Percentiles rank a stretch among this genome's conserved stretches.
Evolutionary conservation across 1,284 basidiomycete genomes (phyloP).

Genomic region (Cutaneotrichosporon spelunceum): DNA sequence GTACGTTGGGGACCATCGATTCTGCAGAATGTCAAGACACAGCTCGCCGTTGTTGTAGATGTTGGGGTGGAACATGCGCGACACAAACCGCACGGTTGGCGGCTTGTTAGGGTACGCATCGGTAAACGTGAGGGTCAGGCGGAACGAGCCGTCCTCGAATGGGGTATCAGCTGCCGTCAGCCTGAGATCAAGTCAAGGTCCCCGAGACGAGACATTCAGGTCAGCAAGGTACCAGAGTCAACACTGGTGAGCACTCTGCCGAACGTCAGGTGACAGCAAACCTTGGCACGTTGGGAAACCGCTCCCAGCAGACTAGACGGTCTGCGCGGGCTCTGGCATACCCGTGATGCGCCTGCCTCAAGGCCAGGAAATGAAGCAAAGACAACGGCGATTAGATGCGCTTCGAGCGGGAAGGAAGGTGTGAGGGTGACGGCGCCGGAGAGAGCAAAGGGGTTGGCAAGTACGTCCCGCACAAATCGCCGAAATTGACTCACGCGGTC

Average conservation of each 20-base stretch:
- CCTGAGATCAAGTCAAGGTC: background rate
- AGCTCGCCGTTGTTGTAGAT: conserved; percentile 98
- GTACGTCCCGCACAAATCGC: background rate
- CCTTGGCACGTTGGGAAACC: background rate
- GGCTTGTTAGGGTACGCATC: conserved; percentile 98
- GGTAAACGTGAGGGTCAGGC: conserved; percentile 89
- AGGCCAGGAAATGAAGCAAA: conserved; percentile 2
- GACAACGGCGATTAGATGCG: too few relatives aligned
- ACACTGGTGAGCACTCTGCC: conserved; percentile 3
- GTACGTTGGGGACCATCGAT: conserved; percentile 96
- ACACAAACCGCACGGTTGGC: conserved; percentile 93
- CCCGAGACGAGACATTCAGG: background rate
- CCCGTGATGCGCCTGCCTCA: conserved; percentile 5
- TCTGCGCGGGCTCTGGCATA: too few relatives aligned
- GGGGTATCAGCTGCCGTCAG: conserved; percentile 78
- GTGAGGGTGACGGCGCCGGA: background rate
- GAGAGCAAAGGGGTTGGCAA: conserved; percentile 3
- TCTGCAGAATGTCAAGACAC: conserved; percentile 96
- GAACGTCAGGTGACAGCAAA: background rate
- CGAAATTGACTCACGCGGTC: conserved; percentile 68
- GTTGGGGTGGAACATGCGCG: conserved; percentile 98
- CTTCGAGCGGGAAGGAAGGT: conserved; percentile 10
- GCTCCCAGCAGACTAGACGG: too few relatives aligned
- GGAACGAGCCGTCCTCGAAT: conserved; percentile 98
- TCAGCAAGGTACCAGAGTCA: background rate